These are phyloP conservation scores for Pestalotiopsis sp. DNA, from an alignment of 2,329 filamentous ascomycete genomes.

Conservation along the genomic window DNA sequence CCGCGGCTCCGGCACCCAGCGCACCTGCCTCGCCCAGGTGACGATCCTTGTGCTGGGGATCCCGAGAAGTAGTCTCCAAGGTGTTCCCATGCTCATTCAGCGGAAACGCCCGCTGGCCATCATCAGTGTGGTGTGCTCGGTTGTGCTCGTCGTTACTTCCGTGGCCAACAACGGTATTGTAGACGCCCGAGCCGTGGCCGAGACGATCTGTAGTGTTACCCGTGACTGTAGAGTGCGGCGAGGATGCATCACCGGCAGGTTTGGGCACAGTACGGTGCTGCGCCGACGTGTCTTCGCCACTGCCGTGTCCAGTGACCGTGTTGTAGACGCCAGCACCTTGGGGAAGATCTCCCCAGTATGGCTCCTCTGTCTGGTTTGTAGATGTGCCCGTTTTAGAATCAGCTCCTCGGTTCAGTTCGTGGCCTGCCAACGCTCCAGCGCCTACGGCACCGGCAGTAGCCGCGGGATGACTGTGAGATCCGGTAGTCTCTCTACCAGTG, in stretches of 20 bases:
- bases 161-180: constrained; percentile 26
- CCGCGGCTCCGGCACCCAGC: background rate
- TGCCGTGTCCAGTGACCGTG: constrained; percentile 23
- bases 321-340: constrained; percentile 29
- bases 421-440: background rate
- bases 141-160: constrained; percentile 20
- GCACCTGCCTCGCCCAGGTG: background rate
- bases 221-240: background rate
- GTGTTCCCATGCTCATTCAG: background rate
- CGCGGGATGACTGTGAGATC: background rate
- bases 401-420: background rate
- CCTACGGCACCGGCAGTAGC: background rate
- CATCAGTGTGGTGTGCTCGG: background rate
- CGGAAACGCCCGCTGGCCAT: background rate
- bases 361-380: constrained; percentile 19
- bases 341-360: constrained; percentile 31
- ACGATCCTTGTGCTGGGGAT: background rate
- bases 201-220: background rate
- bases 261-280: constrained; percentile 10
- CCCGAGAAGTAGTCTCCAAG: background rate
- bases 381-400: constrained; percentile 16
- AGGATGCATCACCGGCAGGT: background rate
- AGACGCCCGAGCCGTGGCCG: constrained; percentile 13
- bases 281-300: constrained; percentile 16
- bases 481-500: background rate